Conservation (phyloP, 1,284 basidiomycete species). For the Meira miltonrushii region DNA sequence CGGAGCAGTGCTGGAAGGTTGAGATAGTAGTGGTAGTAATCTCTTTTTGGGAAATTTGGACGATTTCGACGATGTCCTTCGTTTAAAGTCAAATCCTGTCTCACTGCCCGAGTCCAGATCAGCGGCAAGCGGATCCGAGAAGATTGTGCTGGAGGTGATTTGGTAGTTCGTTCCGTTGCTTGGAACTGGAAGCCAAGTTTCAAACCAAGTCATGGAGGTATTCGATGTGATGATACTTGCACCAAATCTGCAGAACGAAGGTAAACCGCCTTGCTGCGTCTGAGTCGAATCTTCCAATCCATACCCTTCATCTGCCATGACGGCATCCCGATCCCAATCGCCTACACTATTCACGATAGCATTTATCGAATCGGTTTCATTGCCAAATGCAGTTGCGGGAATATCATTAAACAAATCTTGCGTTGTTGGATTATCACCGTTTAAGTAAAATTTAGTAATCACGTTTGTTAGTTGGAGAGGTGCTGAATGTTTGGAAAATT, state of each 20-base stretch:
- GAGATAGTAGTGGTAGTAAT: neutral
- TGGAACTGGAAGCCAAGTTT: slow-evolving; percentile 28
- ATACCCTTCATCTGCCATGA: slow-evolving; percentile 24
- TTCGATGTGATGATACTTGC: slow-evolving; percentile 20
- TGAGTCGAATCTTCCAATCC: slow-evolving; percentile 20
- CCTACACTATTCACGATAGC: slow-evolving; percentile 11
- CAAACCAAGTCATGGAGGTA: slow-evolving; percentile 18
- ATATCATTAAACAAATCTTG: slow-evolving; percentile 19
- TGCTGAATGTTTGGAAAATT: neutral
- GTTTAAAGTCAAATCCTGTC: neutral
- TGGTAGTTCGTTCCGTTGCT: slow-evolving; percentile 3
- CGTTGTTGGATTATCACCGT: slow-evolving; percentile 21
- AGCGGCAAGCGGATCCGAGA: neutral
- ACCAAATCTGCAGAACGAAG: slow-evolving; percentile 32
- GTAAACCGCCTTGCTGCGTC: slow-evolving; percentile 17
- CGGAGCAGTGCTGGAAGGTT: neutral
- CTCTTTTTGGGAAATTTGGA: neutral
- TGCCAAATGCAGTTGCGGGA: slow-evolving; percentile 15
- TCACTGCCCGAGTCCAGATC: neutral
- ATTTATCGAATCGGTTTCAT: slow-evolving; percentile 19
- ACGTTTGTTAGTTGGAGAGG: slow-evolving; percentile 9
- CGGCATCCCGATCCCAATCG: slow-evolving; percentile 17
- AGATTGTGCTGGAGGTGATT: neutral
- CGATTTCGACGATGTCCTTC: slow-evolving; percentile 9
- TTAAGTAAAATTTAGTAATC: slow-evolving; percentile 15